A percentile compares a stretch with the other conserved stretches of the same genome.
These are phyloP conservation scores for Russula ochroleuca DNA, from an alignment of 768 basidiomycete genomes.

Conservation along the genomic window DNA sequence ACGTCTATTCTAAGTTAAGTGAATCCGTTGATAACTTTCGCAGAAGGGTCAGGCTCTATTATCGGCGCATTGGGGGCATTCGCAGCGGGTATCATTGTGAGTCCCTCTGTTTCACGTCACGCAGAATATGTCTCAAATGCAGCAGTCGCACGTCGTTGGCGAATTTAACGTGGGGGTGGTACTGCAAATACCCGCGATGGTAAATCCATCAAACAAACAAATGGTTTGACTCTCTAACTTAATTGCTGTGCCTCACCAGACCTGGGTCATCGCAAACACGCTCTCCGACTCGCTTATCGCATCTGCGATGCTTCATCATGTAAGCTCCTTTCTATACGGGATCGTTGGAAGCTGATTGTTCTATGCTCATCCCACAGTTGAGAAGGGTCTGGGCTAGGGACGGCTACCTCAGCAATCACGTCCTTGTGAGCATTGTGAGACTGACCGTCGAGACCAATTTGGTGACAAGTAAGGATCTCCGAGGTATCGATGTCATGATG, in stretches of 20 bases:
- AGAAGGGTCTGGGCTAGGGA: background rate
- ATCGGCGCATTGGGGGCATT: background rate
- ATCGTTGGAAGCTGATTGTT: background rate
- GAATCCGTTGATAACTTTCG: too few relatives aligned
- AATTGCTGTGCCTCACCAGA: background rate
- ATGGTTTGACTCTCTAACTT: too few relatives aligned
- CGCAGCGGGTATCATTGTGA: slow-evolving; percentile 5
- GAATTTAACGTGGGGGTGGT: too few relatives aligned
- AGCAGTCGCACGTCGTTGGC: background rate
- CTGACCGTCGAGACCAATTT: slow-evolving; percentile 31
- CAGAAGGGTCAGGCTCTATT: too few relatives aligned
- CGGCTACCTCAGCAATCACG: background rate
- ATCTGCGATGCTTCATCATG: slow-evolving; percentile 1
- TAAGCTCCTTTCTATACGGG: background rate
- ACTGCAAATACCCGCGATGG: too few relatives aligned
- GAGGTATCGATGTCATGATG: background rate
- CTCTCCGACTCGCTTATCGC: slow-evolving; percentile 10
- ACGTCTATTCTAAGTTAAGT: too few relatives aligned
- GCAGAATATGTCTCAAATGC: background rate
- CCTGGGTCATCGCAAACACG: slow-evolving; percentile 7
- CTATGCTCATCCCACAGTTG: background rate
- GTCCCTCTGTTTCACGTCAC: background rate
- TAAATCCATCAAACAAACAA: background rate
- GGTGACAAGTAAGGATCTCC: slow-evolving; percentile 19
- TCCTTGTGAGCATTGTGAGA: slow-evolving; percentile 26